Evolutionary conservation across 768 basidiomycete genomes (phyloP).

Genomic region (Symmetrospora coprosmae): DNA sequence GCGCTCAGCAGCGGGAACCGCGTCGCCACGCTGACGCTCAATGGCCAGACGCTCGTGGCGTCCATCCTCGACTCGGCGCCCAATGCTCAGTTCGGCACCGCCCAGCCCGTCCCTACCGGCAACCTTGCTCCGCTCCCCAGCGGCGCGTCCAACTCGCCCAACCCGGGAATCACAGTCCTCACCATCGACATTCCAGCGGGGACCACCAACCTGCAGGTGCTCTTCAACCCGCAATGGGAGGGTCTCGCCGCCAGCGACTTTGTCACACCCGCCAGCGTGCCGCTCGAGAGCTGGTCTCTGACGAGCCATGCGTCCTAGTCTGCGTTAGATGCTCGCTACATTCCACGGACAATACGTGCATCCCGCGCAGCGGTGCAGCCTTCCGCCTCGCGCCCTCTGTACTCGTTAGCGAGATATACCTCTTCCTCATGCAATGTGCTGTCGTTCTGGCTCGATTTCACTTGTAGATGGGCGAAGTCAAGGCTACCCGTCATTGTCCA

Average conservation of each 20-base stretch:
- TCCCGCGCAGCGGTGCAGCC: too few species aligned
- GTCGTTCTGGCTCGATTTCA: too few species aligned
- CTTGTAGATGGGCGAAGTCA: too few species aligned
- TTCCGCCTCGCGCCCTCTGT: too few species aligned
- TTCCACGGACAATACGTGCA: too few species aligned
- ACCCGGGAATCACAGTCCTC: constrained; percentile 66
- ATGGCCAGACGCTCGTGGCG: constrained; percentile 53
- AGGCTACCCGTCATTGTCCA: too few species aligned
- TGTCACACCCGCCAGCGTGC: constrained; percentile 57
- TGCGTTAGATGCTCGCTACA: too few species aligned
- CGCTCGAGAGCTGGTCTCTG: constrained; percentile 59
- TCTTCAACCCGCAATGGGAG: constrained; percentile 89
- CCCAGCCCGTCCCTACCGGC: constrained; percentile 25
- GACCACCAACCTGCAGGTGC: constrained; percentile 60
- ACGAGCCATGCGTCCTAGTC: too few species aligned
- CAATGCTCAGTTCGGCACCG: constrained; percentile 52
- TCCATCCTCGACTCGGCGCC: constrained; percentile 52
- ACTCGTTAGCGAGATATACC: too few species aligned
- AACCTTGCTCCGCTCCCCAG: constrained; percentile 17
- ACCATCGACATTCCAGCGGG: constrained; percentile 51
- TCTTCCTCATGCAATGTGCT: too few species aligned
- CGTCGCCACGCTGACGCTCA: constrained; percentile 61
- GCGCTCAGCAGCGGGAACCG: constrained; percentile 44
- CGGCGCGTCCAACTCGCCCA: constrained; percentile 36
- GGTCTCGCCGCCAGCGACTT: constrained; percentile 41